phyloP scores from a whole-genome alignment of 306 rosid genomes.

The Cicer bijugum region DNA sequence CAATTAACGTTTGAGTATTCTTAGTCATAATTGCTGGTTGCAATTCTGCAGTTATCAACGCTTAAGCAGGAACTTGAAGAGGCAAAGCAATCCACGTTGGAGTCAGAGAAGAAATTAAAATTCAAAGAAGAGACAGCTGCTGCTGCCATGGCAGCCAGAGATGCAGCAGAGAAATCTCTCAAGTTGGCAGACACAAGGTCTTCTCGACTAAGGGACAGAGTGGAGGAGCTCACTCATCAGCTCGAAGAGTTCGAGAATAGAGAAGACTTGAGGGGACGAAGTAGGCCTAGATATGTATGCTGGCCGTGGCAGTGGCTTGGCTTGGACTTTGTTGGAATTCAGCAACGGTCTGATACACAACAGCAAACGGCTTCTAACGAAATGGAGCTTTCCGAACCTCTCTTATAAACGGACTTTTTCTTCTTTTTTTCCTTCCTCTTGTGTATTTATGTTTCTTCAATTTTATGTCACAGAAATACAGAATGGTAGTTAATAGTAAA shows the following conservation, averaged over 20 bases:
- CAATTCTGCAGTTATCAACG: slow-evolving; percentile 69
- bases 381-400: slow-evolving; percentile 99
- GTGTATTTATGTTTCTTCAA: slow-evolving; percentile 61
- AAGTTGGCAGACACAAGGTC: slow-evolving; percentile 87
- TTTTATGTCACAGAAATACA: slow-evolving; percentile 45
- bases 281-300: slow-evolving; percentile 84
- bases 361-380: slow-evolving; percentile 72
- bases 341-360: slow-evolving; percentile 57
- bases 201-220: slow-evolving; percentile 84
- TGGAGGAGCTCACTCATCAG: slow-evolving; percentile 92
- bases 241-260: slow-evolving; percentile 83
- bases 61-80: slow-evolving; percentile 89
- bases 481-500: slow-evolving; percentile 50
- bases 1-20: slow-evolving; percentile 37
- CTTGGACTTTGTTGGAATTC: slow-evolving; percentile 78
- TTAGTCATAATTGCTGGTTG: slow-evolving; percentile 39
- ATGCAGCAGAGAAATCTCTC: slow-evolving; percentile 96
- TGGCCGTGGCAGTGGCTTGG: slow-evolving; percentile 99
- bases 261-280: slow-evolving; percentile 69
- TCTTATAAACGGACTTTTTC: slow-evolving; percentile 51
- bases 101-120: slow-evolving; percentile 82
- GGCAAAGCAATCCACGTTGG: slow-evolving; percentile 75
- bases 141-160: slow-evolving; percentile 99
- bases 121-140: slow-evolving; percentile 95
- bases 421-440: background rate